Percentiles rank a stretch among this genome's conserved stretches.
Conservation (phyloP, 2,329 filamentous ascomycete genomes). For the Mycocentrospora acerina region DNA sequence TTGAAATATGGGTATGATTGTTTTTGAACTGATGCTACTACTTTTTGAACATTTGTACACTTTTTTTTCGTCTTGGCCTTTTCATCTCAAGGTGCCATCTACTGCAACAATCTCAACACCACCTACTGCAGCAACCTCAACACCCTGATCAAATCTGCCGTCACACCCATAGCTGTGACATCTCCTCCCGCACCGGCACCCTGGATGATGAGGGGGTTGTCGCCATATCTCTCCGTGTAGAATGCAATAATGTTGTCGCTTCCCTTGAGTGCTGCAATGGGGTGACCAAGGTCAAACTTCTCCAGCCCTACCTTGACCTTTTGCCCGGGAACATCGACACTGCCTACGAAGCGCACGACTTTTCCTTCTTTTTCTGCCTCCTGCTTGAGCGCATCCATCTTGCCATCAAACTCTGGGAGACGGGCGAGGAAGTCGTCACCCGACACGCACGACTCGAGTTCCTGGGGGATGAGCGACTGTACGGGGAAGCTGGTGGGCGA, state of each 20-base stretch:
- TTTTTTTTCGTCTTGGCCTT: no score
- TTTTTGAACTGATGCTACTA: no score
- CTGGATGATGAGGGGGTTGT: constrained; percentile 89
- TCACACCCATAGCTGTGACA: constrained; percentile 97
- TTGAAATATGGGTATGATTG: no score
- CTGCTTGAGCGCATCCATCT: constrained; percentile 87
- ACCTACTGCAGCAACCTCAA: constrained; percentile 65
- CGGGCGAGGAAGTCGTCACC: constrained; percentile 84
- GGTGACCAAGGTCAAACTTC: constrained; percentile 78
- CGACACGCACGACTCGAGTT: constrained; percentile 73
- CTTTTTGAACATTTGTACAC: no score
- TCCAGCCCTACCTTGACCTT: constrained; percentile 89
- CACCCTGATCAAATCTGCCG: constrained; percentile 89
- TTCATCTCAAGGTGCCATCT: no score
- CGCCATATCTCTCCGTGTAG: constrained; percentile 92
- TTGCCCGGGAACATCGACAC: constrained; percentile 79
- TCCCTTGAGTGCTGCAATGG: constrained; percentile 91
- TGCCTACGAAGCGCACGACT: constrained; percentile 91
- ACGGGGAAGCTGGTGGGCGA: constrained; percentile 89
- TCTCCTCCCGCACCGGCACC: constrained; percentile 92
- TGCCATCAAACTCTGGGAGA: constrained; percentile 78
- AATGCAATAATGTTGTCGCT: constrained; percentile 99
- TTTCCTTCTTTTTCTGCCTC: constrained; percentile 84
- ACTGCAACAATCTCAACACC: neutral
- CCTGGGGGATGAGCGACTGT: constrained; percentile 86